These are phyloP conservation scores for Metschnikowia similis DNA, from an alignment of 805 yeast genomes.

Conservation along the genomic window DNA sequence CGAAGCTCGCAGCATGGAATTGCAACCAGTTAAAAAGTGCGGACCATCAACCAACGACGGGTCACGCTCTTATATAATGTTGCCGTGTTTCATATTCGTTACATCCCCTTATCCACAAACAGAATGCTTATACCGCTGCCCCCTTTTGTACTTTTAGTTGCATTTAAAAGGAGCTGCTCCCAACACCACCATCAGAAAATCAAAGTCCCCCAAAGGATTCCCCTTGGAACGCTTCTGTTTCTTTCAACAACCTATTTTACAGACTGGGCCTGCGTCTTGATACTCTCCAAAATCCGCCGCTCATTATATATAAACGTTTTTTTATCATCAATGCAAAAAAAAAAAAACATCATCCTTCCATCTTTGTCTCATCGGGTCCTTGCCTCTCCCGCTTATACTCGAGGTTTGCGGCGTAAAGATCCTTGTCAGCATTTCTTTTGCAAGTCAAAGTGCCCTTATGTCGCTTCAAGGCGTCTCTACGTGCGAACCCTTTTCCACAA, in stretches of 20 bases:
- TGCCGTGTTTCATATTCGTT: not conserved
- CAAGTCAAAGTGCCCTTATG: slow-evolving; percentile 75
- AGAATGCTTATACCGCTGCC: not conserved
- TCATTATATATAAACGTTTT: too few species aligned
- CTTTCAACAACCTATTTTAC: too few species aligned
- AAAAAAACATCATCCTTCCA: not conserved
- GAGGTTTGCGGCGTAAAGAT: slow-evolving; percentile 32
- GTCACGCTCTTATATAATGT: not conserved
- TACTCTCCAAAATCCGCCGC: too few species aligned
- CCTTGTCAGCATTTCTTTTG: slow-evolving; percentile 61
- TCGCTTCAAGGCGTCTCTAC: slow-evolving; percentile 77
- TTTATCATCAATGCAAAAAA: too few species aligned
- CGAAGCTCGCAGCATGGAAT: not conserved
- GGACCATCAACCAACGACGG: not conserved
- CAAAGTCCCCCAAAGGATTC: too few species aligned
- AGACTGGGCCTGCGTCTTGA: too few species aligned
- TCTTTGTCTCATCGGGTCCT: not conserved
- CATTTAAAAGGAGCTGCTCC: not conserved
- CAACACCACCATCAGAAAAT: too few species aligned
- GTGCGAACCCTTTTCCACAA: slow-evolving; percentile 80
- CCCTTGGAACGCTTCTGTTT: too few species aligned
- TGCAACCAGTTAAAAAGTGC: slow-evolving; percentile 3
- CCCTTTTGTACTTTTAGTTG: not conserved
- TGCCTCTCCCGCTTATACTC: slow-evolving; percentile 10
- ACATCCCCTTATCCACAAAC: not conserved